phyloP scores from a whole-genome alignment of 2,329 filamentous ascomycete genomes.

The Aspergillus fumigatus region DNA sequence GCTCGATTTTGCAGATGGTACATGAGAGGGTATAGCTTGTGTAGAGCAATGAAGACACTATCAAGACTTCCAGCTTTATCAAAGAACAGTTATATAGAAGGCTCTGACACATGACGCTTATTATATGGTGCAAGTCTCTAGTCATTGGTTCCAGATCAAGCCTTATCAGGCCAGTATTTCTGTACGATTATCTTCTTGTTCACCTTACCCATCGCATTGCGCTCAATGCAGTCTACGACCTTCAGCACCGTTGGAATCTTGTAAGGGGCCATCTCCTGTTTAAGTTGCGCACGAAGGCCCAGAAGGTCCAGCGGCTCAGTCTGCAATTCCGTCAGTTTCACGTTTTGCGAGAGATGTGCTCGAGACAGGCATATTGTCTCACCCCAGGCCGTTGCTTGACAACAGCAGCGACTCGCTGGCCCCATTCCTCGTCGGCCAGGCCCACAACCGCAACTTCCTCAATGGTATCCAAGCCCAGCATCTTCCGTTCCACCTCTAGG shows the following conservation, averaged over 20 bases:
- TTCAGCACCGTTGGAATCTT: constrained; percentile 90
- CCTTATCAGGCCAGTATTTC: constrained; percentile 33
- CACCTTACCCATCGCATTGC: constrained; percentile 79
- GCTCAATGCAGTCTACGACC: constrained; percentile 60
- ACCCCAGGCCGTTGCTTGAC: constrained; percentile 39
- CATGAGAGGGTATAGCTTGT: neutral
- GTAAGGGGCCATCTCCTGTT: constrained; percentile 65
- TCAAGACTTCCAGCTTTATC: neutral
- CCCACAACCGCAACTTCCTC: constrained; percentile 52
- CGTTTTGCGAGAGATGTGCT: neutral
- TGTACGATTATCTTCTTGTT: constrained; percentile 39
- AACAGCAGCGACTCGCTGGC: constrained; percentile 53
- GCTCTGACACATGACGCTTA: neutral
- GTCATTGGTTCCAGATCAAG: neutral
- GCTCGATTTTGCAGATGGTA: neutral
- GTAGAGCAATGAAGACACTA: neutral
- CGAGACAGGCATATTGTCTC: constrained; percentile 9
- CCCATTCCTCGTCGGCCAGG: constrained; percentile 51
- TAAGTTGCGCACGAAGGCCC: constrained; percentile 31
- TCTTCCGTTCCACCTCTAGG: constrained; percentile 51
- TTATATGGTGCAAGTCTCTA: neutral
- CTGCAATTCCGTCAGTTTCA: constrained; percentile 14
- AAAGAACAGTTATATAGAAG: neutral
- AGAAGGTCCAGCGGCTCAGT: constrained; percentile 26
- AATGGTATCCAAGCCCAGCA: constrained; percentile 46